Conservation (phyloP, 2,329 filamentous ascomycete genomes). For the Pleomassaria siparia region DNA sequence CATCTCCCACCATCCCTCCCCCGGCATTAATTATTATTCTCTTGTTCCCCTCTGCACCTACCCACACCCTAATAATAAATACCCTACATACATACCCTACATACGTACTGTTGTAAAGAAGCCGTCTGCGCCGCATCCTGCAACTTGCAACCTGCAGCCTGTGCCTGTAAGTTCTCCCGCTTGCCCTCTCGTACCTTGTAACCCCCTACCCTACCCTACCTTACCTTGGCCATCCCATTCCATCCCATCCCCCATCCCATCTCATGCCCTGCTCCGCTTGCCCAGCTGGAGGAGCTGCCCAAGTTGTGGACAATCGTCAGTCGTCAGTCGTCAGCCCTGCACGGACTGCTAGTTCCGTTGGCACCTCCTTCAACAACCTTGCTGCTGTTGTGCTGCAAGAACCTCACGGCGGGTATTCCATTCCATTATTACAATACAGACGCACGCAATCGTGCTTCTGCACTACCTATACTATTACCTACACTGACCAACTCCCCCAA, state of each 20-base stretch:
- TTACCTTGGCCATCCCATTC: not conserved
- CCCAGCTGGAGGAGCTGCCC: conserved; percentile 33
- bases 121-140: conserved; percentile 30
- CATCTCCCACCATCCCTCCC: conserved; percentile 17
- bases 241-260: conserved; percentile 21
- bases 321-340: conserved; percentile 42
- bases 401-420: conserved; percentile 34
- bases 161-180: no score
- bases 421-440: conserved; percentile 37
- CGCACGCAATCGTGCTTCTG: conserved; percentile 36
- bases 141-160: not conserved
- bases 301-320: conserved; percentile 30
- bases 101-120: conserved; percentile 14
- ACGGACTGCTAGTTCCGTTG: conserved; percentile 41
- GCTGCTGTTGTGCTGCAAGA: conserved; percentile 35
- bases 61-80: no score
- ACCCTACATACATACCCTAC: no score
- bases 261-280: conserved; percentile 36
- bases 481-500: conserved; percentile 23
- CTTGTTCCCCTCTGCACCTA: conserved; percentile 24
- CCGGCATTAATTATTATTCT: conserved; percentile 36
- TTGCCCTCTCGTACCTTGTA: no score
- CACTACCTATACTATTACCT: no score
- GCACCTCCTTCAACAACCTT: conserved; percentile 35
- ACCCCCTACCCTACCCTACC: not conserved